Conservation (phyloP, 2,329 filamentous ascomycete species). For the Exophiala bonariae region DNA sequence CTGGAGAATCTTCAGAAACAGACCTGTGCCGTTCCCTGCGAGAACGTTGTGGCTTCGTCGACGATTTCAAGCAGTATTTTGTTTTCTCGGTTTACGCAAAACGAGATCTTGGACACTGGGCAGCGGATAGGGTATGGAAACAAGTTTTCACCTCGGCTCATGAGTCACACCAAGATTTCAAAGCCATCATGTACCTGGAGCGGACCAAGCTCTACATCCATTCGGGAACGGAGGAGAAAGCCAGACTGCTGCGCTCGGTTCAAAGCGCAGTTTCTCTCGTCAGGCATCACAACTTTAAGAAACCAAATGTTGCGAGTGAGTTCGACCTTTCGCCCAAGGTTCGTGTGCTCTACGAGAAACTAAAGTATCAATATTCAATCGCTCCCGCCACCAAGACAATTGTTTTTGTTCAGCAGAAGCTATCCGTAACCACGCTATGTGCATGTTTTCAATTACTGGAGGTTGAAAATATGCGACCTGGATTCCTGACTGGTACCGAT, state of each 20-base stretch:
- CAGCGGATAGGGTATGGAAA: conserved; percentile 78
- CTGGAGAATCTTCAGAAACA: conserved; percentile 63
- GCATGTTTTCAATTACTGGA: conserved; percentile 64
- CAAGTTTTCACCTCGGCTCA: conserved; percentile 55
- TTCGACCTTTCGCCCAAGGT: conserved; percentile 64
- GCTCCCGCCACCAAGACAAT: conserved; percentile 69
- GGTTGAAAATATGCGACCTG: conserved; percentile 60
- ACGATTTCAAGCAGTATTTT: conserved; percentile 59
- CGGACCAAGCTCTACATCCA: conserved; percentile 8
- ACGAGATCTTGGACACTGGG: conserved; percentile 76
- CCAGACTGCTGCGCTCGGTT: conserved; percentile 12
- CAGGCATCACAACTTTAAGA: conserved; percentile 16
- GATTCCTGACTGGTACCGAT: conserved; percentile 64
- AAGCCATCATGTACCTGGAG: conserved; percentile 17
- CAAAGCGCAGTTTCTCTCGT: conserved; percentile 19
- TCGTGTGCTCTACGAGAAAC: conserved; percentile 57
- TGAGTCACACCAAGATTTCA: conserved; percentile 10
- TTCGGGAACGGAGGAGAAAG: conserved; percentile 10
- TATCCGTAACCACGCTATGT: conserved; percentile 72
- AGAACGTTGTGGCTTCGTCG: conserved; percentile 51
- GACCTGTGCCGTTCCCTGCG: conserved; percentile 61
- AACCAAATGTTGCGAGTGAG: conserved; percentile 3
- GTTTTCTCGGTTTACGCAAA: conserved; percentile 60
- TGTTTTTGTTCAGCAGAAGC: conserved; percentile 78
- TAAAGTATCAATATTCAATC: conserved; percentile 63